Evolutionary conservation across 495 filamentous ascomycete genomes (phyloP), one percentile per base, ranked within the genome.

Genomic region (Trypethelium eluteriae): DNA sequence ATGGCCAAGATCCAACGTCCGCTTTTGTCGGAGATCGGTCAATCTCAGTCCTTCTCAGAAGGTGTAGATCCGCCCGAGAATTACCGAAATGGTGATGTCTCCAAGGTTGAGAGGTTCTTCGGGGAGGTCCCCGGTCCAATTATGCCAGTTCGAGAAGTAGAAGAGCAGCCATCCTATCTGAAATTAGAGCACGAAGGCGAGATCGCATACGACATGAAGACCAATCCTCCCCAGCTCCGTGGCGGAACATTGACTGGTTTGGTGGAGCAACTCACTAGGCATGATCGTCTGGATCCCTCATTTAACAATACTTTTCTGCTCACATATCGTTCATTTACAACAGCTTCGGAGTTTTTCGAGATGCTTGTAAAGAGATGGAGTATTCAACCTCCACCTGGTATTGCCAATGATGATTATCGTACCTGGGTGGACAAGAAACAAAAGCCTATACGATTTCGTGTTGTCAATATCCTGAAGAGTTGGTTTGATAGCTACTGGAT

Each of bases 401-500:
- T 98, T 68, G 84, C 79, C 41, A 81, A 83, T 61, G 76, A 83
- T 53, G 91, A 98, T 69, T 90, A 89, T 74, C 91, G 94, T 62
- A 80, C 84, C 69, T 98, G 94, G 94, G 83, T 88, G 32, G 92
- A 96, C 74, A 85, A 87, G 72, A 98, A 98, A 79, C 95, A 97
- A 76, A 96, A 93, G 71, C 87, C 89, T 4, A 97, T 98, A 69
- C 85, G 95, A 50, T 93, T 98, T 81, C 85, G 94, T 56, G 91
- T 98, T 9, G 92, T 98, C 71, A 98, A 97, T 74, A 96, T 97
- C 65, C 79, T 98, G 69, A 98, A 97, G 81, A 96, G 85, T 75
- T 98, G 94, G 94, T 92, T 98, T 70, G 93, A 98, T 72, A 90
- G 87, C 67, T 97, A 92, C 75, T 98, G 94, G 94, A 96, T 98